Base-by-base conservation (phyloP, 2,329 filamentous ascomycete genomes). In the Colletotrichum trifolii region DNA sequence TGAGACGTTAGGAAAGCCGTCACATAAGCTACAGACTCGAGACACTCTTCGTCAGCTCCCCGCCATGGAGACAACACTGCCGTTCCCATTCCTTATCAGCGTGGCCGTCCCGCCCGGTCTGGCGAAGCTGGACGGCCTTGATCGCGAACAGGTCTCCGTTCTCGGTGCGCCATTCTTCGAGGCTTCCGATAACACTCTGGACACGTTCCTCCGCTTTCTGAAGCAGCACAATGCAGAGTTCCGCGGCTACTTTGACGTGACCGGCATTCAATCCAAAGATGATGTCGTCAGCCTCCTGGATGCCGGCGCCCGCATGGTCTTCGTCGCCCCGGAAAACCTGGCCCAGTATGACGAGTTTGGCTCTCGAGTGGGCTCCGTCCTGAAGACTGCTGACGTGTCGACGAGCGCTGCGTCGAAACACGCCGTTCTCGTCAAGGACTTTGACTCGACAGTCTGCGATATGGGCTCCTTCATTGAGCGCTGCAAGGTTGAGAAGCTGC, bases 201-300 rank as follows among this genome's bases (percentile, higher is more conserved):
- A 81, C 13, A 79, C 82, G 70, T 75, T 85, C 43, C 73, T 78
- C 45, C 73, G 76, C 36, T 84, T 87, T 66, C 76, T 89, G 56
- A 76, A 77, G 36, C 79, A 80, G 63, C 81, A 85, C 71, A 82
- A 79, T 67, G 77, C 81, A 61, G 82, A 84, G 39, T 84, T 86
- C 68, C 81, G 85, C 69, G 86, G 92, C 69, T 94, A 91, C 75
- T 86, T 97, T 69, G 93, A 97, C 72, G 93, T 89, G 54, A 90
- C 91, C 5, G 79, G 80, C 25, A 83, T 98, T 43, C 77, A 86
- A 38, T 88, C 89, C 10, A 81, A 83, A 60, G 90, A 94, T 69
- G 91, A 96, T 68, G 83, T 98, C 40, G 80, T 95, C 58, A 86
- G 91, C 50, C 84, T 98, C 40, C 87, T 99, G 60, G 92, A 99